A percentile compares a stretch with the other conserved stretches of the same genome.
phyloP scores from a whole-genome alignment of 305 asterid species.

The Striga hermonthica region DNA sequence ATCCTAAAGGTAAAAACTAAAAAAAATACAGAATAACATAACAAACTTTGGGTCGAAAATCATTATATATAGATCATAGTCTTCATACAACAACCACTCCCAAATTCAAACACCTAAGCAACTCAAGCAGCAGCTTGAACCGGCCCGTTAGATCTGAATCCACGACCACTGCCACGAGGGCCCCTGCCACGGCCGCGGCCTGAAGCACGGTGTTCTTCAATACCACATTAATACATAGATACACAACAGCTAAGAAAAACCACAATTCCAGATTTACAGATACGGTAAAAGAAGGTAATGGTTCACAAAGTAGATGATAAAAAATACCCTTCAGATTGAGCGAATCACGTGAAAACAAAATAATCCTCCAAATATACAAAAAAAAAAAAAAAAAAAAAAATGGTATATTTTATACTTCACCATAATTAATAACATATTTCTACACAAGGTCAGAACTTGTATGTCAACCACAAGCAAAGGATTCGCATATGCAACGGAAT shows the following conservation, averaged over 20 bases:
- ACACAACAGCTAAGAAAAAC: background rate
- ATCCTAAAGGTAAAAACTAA: constrained; percentile 47
- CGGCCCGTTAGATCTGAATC: constrained; percentile 64
- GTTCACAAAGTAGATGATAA: background rate
- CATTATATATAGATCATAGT: constrained; percentile 35
- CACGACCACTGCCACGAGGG: constrained; percentile 76
- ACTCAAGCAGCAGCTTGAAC: constrained; percentile 50
- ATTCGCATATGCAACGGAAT: no score
- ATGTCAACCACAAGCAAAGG: no score
- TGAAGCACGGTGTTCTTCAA: constrained; percentile 28
- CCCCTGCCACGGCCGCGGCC: constrained; percentile 88
- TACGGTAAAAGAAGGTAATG: no score
- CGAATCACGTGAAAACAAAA: no score
- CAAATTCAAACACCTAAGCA: constrained; percentile 38
- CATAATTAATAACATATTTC: no score
- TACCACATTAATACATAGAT: background rate
- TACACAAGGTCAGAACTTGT: no score
- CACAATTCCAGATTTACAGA: no score
- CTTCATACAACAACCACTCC: constrained; percentile 29
- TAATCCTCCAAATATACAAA: no score
- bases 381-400: no score
- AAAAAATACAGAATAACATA: constrained; percentile 32
- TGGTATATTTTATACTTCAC: no score
- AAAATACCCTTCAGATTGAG: no score
- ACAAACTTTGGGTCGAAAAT: constrained; percentile 31